Conservation (phyloP, 2,329 filamentous ascomycete species). For the Hypoxylon sp. region DNA sequence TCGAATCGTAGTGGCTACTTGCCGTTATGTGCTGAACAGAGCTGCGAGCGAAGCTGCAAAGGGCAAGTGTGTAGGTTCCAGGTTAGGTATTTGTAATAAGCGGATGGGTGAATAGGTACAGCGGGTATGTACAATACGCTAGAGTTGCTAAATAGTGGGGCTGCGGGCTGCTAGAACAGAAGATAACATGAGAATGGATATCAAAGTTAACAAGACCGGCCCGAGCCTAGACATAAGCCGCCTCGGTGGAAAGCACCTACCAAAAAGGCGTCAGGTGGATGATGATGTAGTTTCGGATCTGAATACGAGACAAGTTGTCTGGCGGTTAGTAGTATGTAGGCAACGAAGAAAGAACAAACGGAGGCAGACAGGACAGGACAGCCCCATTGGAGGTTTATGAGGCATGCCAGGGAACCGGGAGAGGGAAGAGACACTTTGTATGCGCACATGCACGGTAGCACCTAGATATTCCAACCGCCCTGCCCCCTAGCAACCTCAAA, state of each 20-base stretch:
- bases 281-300: conserved; percentile 44
- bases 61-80: neutral
- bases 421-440: conserved; percentile 6
- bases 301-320: conserved; percentile 44
- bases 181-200: no score
- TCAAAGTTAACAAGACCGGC: conserved; percentile 33
- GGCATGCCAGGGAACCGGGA: neutral
- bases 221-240: conserved; percentile 33
- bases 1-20: conserved; percentile 3
- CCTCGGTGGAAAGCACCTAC: conserved; percentile 13
- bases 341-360: conserved; percentile 8
- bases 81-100: conserved; percentile 23
- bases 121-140: conserved; percentile 16
- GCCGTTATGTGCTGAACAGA: neutral
- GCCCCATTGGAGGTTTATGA: conserved; percentile 6
- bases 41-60: neutral
- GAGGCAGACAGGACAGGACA: conserved; percentile 8
- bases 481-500: conserved; percentile 21
- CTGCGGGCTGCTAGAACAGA: conserved; percentile 10
- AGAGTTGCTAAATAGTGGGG: conserved; percentile 18
- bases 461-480: conserved; percentile 29
- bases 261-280: conserved; percentile 27
- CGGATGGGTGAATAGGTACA: conserved; percentile 8
- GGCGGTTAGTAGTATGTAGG: conserved; percentile 48
- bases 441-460: conserved; percentile 1